Percentiles rank a stretch among this genome's conserved stretches.
These are phyloP conservation scores for Cordia subcordata DNA, from an alignment of 257 asterid species.

Conservation along the genomic window DNA sequence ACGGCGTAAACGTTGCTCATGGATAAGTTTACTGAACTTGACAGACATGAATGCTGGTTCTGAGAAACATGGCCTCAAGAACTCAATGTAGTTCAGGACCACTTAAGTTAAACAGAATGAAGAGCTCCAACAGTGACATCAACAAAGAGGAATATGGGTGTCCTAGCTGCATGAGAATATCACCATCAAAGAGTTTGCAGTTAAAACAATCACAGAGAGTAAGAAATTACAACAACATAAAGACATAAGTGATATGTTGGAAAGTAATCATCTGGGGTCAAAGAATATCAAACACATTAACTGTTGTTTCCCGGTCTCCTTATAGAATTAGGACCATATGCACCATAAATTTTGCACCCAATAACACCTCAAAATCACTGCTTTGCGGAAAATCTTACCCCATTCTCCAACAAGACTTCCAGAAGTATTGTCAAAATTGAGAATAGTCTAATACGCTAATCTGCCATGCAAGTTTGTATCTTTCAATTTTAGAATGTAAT, in stretches of 20 bases:
- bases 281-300: neutral
- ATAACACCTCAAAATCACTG: too few species aligned
- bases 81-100: neutral
- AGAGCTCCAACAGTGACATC: neutral
- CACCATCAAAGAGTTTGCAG: neutral
- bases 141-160: neutral
- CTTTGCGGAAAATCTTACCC: too few species aligned
- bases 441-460: too few species aligned
- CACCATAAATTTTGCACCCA: too few species aligned
- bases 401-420: too few species aligned
- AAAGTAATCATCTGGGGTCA: neutral
- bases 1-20: constrained; percentile 25
- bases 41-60: constrained; percentile 24
- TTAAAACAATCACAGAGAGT: neutral
- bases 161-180: neutral
- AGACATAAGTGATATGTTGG: neutral
- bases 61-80: constrained; percentile 20
- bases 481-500: too few species aligned
- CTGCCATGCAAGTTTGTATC: too few species aligned
- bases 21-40: constrained; percentile 27
- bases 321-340: too few species aligned
- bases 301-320: too few species aligned
- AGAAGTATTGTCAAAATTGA: too few species aligned
- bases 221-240: neutral
- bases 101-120: neutral